These are phyloP conservation scores for Penicillium hordei DNA, from an alignment of 2,329 filamentous ascomycete genomes.

Conservation along the genomic window DNA sequence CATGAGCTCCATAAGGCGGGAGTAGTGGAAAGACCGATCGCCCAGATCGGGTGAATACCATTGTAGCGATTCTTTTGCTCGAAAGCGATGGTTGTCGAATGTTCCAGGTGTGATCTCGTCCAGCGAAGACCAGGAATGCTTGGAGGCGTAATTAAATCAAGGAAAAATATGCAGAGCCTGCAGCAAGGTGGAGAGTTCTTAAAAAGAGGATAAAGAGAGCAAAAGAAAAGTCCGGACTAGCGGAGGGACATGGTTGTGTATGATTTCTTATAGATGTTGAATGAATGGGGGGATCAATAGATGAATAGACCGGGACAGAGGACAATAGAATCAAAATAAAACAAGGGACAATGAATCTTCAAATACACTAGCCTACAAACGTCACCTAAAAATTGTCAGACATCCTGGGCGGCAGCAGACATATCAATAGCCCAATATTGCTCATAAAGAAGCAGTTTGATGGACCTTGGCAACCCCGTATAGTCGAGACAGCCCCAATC, in stretches of 20 bases:
- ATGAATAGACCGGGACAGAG: constrained; percentile 1
- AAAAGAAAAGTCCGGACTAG: not conserved
- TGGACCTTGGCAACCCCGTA: constrained; percentile 11
- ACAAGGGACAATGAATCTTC: constrained; percentile 9
- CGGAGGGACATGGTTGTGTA: constrained; percentile 2
- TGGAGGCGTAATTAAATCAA: not conserved
- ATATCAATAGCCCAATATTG: constrained; percentile 2
- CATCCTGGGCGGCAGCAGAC: constrained; percentile 16
- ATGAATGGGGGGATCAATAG: constrained; percentile 6
- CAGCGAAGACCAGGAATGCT: constrained; percentile 1
- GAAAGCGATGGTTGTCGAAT: not conserved
- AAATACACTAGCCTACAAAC: constrained; percentile 10
- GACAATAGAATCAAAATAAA: constrained; percentile 9
- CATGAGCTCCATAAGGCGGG: constrained; percentile 43
- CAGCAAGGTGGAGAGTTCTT: not conserved
- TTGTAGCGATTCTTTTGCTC: constrained; percentile 13
- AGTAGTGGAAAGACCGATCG: constrained; percentile 40
- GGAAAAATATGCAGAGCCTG: not conserved
- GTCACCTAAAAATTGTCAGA: constrained; percentile 1
- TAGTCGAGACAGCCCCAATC: constrained; percentile 17
- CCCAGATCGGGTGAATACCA: constrained; percentile 36
- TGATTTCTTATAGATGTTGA: constrained; percentile 2
- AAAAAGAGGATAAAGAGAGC: constrained; percentile 7
- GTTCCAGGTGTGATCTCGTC: constrained; percentile 1
- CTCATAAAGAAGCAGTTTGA: constrained; percentile 16